phyloP scores from a whole-genome alignment of 2,329 filamentous ascomycete genomes.

The Paraphaeosphaeria minitans region DNA sequence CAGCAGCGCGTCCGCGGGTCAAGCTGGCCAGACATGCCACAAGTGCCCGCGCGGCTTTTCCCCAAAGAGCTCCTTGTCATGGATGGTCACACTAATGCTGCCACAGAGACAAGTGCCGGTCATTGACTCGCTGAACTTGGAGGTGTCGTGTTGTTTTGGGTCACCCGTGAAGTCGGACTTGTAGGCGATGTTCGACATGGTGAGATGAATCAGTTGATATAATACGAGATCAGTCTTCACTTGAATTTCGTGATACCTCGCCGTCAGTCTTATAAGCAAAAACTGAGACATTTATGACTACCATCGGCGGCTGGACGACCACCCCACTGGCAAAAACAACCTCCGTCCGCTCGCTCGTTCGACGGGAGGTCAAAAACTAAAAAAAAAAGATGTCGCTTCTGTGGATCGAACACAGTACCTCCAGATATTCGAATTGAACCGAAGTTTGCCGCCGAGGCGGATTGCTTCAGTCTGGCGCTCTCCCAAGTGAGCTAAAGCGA shows the following conservation, averaged over 20 bases:
- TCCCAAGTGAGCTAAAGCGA: slow-evolving; percentile 20
- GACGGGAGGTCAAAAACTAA: neutral
- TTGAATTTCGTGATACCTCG: neutral
- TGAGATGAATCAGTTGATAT: neutral
- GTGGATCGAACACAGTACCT: slow-evolving; percentile 17
- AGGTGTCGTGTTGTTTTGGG: slow-evolving; percentile 45
- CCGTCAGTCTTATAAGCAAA: neutral
- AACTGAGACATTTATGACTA: neutral
- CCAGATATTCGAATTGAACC: slow-evolving; percentile 14
- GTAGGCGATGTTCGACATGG: neutral
- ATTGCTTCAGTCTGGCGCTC: slow-evolving; percentile 20
- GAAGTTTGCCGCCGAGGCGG: slow-evolving; percentile 12
- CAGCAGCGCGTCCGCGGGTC: neutral
- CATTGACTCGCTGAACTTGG: slow-evolving; percentile 43
- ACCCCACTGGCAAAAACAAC: neutral
- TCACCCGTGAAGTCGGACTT: slow-evolving; percentile 39
- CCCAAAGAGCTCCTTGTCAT: slow-evolving; percentile 48
- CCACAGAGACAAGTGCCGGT: slow-evolving; percentile 54
- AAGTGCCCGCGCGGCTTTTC: slow-evolving; percentile 46
- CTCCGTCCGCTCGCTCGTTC: neutral
- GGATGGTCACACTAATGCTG: slow-evolving; percentile 55
- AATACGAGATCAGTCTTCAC: neutral
- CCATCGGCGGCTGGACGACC: neutral
- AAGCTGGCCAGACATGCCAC: neutral
- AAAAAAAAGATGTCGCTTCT: slow-evolving; percentile 15